These are phyloP conservation scores for Neofusicoccum parvum DNA, from an alignment of 2,329 filamentous ascomycete species.

Conservation along the genomic window DNA sequence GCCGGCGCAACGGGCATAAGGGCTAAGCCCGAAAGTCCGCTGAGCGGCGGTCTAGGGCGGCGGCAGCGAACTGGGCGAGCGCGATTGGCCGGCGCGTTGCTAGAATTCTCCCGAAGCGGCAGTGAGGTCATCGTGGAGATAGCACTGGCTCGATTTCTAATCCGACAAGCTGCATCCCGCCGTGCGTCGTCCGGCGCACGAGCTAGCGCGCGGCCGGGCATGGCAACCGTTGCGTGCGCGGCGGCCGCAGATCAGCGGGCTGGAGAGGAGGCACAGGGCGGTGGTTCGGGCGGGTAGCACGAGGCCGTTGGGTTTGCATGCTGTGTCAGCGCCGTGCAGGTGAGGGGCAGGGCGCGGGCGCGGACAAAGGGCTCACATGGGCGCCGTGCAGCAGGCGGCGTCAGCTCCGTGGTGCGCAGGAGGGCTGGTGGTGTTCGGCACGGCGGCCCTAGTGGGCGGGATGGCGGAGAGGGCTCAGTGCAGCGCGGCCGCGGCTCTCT, in stretches of 20 bases:
- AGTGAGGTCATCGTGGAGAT: constrained; percentile 18
- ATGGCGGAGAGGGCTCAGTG: too few species aligned
- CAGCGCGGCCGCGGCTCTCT: not conserved
- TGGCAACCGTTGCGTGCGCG: not conserved
- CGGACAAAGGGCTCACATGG: not conserved
- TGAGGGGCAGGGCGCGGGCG: not conserved
- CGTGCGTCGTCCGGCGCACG: not conserved
- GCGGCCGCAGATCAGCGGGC: not conserved
- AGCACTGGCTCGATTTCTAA: constrained; percentile 12
- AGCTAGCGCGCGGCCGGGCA: not conserved
- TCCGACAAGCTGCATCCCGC: not conserved
- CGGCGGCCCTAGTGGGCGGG: too few species aligned
- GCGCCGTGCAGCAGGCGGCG: not conserved
- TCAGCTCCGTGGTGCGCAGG: not conserved
- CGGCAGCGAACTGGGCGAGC: not conserved
- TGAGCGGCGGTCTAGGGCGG: too few species aligned
- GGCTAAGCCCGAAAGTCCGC: constrained; percentile 10
- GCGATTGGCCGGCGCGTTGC: not conserved
- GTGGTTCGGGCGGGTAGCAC: not conserved
- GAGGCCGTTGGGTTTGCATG: not conserved
- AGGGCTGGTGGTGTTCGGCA: too few species aligned
- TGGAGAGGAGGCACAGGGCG: not conserved
- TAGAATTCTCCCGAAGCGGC: constrained; percentile 5
- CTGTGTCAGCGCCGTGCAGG: constrained; percentile 8
- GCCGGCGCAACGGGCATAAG: constrained; percentile 2